Evolutionary conservation across 495 filamentous ascomycete species (phyloP).

Genomic region (Margaritispora aquatica): DNA sequence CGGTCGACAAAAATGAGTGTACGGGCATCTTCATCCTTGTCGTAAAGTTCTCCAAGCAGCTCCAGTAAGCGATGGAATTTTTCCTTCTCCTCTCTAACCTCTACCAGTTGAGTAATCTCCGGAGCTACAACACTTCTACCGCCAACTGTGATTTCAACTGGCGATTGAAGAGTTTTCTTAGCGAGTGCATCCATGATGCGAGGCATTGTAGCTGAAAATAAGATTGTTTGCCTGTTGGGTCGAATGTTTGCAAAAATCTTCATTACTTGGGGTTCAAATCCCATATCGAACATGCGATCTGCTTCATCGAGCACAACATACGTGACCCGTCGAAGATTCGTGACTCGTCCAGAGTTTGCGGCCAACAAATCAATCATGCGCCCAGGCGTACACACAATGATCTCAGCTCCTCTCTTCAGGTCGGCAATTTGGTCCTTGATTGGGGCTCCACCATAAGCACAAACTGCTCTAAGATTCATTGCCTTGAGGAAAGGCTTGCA

Average conservation of each 20-base stretch:
- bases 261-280: conserved; percentile 97
- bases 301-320: conserved; percentile 96
- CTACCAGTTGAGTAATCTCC: conserved; percentile 91
- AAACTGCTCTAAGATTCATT: conserved; percentile 83
- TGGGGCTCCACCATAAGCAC: conserved; percentile 89
- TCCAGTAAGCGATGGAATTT: conserved; percentile 84
- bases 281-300: conserved; percentile 99
- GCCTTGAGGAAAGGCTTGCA: conserved; percentile 91
- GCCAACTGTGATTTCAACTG: conserved; percentile 88
- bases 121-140: conserved; percentile 87
- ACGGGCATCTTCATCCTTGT: conserved; percentile 81
- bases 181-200: conserved; percentile 85
- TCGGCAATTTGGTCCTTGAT: conserved; percentile 98
- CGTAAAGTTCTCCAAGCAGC: conserved; percentile 80
- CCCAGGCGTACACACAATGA: conserved; percentile 93
- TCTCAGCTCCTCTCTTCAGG: conserved; percentile 90
- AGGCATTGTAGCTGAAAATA: conserved; percentile 98
- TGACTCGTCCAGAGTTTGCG: conserved; percentile 87
- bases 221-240: conserved; percentile 84
- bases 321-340: conserved; percentile 80
- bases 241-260: conserved; percentile 89
- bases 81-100: conserved; percentile 73
- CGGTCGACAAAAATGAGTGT: conserved; percentile 91
- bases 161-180: conserved; percentile 77
- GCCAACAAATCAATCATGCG: conserved; percentile 93